Evolutionary conservation across 2,329 filamentous ascomycete genomes (phyloP).

Genomic region (Pseudocercospora musae): DNA sequence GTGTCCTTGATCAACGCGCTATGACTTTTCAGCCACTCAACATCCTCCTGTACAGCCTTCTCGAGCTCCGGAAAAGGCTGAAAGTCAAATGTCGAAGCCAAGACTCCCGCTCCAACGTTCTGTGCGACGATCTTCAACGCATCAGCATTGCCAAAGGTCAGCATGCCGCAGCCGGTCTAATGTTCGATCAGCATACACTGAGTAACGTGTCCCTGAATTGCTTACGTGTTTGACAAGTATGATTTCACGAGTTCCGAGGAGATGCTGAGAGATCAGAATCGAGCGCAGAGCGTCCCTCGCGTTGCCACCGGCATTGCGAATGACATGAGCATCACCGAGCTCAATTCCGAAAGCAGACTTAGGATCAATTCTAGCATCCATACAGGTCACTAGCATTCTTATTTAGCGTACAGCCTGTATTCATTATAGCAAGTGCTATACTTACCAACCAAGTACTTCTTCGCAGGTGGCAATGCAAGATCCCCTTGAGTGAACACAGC

Average conservation of each 20-base stretch:
- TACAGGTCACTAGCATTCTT: slow-evolving; percentile 63
- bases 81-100: slow-evolving; percentile 48
- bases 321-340: slow-evolving; percentile 71
- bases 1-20: slow-evolving; percentile 60
- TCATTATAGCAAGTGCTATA: background rate
- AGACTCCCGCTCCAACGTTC: slow-evolving; percentile 41
- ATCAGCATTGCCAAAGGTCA: slow-evolving; percentile 62
- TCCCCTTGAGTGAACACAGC: slow-evolving; percentile 62
- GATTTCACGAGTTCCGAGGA: slow-evolving; percentile 73
- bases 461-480: slow-evolving; percentile 65
- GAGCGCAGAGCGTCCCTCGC: slow-evolving; percentile 68
- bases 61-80: slow-evolving; percentile 63
- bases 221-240: slow-evolving; percentile 61
- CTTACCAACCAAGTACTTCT: slow-evolving; percentile 63
- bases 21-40: slow-evolving; percentile 59
- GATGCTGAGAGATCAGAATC: slow-evolving; percentile 73
- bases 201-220: background rate
- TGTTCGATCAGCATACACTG: background rate
- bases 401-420: background rate
- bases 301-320: slow-evolving; percentile 58
- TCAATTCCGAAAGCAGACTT: slow-evolving; percentile 65
- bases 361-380: slow-evolving; percentile 73
- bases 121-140: slow-evolving; percentile 55
- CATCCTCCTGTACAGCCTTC: slow-evolving; percentile 63
- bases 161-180: slow-evolving; percentile 70